These are phyloP conservation scores for Botrytis pseudocinerea DNA, from an alignment of 2,329 filamentous ascomycete species.

Conservation along the genomic window DNA sequence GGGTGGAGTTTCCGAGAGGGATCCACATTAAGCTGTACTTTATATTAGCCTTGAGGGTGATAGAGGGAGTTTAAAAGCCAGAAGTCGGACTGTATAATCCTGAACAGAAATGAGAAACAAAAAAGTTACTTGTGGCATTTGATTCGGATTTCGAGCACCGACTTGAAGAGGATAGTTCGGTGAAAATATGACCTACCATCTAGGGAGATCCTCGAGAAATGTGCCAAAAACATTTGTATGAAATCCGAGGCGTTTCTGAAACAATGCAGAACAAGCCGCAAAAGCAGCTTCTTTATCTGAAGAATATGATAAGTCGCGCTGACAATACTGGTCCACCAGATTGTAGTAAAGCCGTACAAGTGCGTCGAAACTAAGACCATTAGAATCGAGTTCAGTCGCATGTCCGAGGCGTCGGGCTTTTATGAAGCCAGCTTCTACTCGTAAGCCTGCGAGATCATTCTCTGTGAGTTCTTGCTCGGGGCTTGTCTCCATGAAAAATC, in stretches of 20 bases:
- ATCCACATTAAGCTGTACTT: not conserved
- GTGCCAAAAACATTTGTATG: not conserved
- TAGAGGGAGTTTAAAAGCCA: not conserved
- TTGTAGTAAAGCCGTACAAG: not conserved
- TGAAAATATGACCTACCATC: not conserved
- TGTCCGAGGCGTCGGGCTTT: not conserved
- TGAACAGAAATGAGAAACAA: not conserved
- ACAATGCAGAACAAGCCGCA: not conserved
- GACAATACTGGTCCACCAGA: not conserved
- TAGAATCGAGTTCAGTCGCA: not conserved
- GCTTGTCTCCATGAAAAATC: not conserved
- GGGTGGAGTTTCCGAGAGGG: not conserved
- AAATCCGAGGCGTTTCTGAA: not conserved
- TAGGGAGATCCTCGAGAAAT: not conserved
- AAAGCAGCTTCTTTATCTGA: not conserved
- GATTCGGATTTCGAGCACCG: not conserved
- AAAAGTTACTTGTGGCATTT: not conserved
- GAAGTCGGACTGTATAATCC: not conserved
- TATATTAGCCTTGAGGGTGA: not conserved
- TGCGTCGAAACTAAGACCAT: not conserved
- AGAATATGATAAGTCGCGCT: not conserved
- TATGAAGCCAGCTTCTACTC: not conserved
- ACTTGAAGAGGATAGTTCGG: accelerated
- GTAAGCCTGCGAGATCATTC: not conserved
- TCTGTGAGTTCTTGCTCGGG: not conserved